Conservation (phyloP, 2,329 filamentous ascomycete genomes). For the Hymenotorrendiella dingleyae region DNA sequence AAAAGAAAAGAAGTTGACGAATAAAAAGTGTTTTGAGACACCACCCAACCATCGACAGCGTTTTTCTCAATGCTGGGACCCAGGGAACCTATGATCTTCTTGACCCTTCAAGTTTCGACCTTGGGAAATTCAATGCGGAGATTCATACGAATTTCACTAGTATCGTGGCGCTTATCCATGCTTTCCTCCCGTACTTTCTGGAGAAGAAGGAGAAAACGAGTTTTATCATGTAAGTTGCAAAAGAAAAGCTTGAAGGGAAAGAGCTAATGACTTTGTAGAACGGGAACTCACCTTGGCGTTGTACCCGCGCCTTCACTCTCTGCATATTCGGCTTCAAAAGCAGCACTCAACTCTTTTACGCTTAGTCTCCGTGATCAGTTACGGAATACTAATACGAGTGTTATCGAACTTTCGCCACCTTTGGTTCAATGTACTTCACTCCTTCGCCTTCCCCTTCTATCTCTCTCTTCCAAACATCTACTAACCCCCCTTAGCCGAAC, state of each 20-base stretch:
- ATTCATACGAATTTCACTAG: slow-evolving; percentile 38
- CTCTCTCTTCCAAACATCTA: too few relatives aligned
- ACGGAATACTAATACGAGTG: slow-evolving; percentile 30
- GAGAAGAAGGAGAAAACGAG: slow-evolving; percentile 9
- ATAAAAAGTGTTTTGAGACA: slow-evolving; percentile 25
- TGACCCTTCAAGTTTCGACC: slow-evolving; percentile 37
- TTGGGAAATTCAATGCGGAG: slow-evolving; percentile 33
- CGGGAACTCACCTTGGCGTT: slow-evolving; percentile 16
- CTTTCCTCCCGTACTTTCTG: slow-evolving; percentile 31
- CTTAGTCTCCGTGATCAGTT: slow-evolving; percentile 39
- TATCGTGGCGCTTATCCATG: slow-evolving; percentile 35
- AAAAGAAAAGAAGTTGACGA: background rate
- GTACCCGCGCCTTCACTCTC: slow-evolving; percentile 21
- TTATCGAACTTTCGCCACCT: slow-evolving; percentile 38
- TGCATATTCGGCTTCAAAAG: slow-evolving; percentile 17
- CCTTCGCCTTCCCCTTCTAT: too few relatives aligned
- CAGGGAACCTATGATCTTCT: slow-evolving; percentile 44
- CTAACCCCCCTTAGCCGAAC: slow-evolving; percentile 28
- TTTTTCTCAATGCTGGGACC: slow-evolving; percentile 53
- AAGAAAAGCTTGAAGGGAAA: background rate
- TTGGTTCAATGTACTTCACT: slow-evolving; percentile 24
- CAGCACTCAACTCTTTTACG: slow-evolving; percentile 22
- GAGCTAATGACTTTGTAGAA: slow-evolving; percentile 8
- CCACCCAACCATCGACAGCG: slow-evolving; percentile 47
- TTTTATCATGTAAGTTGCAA: slow-evolving; percentile 17